Base-by-base conservation (phyloP, 495 filamentous ascomycete species). In the Penicillium steckii region DNA sequence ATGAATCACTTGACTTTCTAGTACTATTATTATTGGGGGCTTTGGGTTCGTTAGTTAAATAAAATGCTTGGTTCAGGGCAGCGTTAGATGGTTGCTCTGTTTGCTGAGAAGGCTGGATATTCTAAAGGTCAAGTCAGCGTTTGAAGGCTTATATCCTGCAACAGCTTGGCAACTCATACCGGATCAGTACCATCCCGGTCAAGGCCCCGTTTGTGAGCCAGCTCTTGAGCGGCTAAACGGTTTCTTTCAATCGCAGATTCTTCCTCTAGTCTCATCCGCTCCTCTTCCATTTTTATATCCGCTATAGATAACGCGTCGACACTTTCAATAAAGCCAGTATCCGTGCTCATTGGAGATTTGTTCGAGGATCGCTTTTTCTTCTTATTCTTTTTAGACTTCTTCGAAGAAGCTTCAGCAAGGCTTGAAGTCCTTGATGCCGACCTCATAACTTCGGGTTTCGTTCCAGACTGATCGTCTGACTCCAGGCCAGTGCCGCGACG, bases 281-380 rank as follows among this genome's bases (percentile, higher is more conserved):
- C 82, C 55, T 97, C 92, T 66, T 97, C 91, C 41, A 78, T 75
- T 57, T 87, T 84, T 21, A 96, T 61, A 56, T 94, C 88, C 10
- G 79, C 79, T 21, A 96, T 74, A 3, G 89, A 87, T 3, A 83
- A 78, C 0, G 59, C 51, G 1, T 69, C 61, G 15, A 61, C 37
- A 21, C 64, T 61, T 6, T 65, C 65, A 24, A 59, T 42, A 37
- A 68, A 18, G 4, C 68, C 63, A 25, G 52, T 50, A 48, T 59
- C 55, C 13, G 62, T 53, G 15, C 44, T 56, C 18, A 53, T 56
- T 0, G 64, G 46, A n/a, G 70, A 69, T 21, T 56, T 57, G 37
- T 59, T 56, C 50, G 46, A 55, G 44, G 56, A 50, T 37, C 73
- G 53, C 46, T 57, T 66, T 49, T 60, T 66, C 50, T 56, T 58